Evolutionary conservation across 1,139 yeast species (phyloP).

Genomic region (Komagataea norvegica): DNA sequence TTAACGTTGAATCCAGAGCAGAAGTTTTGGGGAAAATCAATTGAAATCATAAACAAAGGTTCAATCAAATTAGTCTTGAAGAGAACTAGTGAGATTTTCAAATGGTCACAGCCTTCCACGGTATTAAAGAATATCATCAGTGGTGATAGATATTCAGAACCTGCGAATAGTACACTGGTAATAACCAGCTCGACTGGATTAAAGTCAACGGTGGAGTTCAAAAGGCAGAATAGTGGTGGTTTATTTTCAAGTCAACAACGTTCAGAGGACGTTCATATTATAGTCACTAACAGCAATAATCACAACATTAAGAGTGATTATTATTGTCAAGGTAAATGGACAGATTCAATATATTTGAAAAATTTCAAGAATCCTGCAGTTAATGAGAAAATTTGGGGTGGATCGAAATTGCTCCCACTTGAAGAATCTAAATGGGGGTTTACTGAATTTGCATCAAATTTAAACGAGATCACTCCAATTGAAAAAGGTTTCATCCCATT

Average conservation of each 20-base stretch:
- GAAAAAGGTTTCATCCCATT: constrained; percentile 67
- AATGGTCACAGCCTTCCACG: constrained; percentile 81
- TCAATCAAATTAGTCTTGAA: constrained; percentile 50
- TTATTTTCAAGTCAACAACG: constrained; percentile 84
- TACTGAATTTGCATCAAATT: constrained; percentile 72
- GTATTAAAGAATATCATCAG: constrained; percentile 83
- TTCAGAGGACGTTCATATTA: constrained; percentile 69
- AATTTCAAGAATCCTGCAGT: constrained; percentile 28
- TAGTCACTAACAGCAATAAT: constrained; percentile 40
- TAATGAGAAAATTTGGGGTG: constrained; percentile 51
- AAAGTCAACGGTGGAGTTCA: constrained; percentile 68
- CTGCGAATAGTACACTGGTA: constrained; percentile 56
- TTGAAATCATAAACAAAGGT: constrained; percentile 79
- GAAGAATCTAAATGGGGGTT: constrained; percentile 73
- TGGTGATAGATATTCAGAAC: constrained; percentile 95
- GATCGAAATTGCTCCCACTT: constrained; percentile 57
- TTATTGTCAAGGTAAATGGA: constrained; percentile 69
- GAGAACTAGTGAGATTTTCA: constrained; percentile 62
- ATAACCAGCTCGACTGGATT: constrained; percentile 65
- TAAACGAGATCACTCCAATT: constrained; percentile 71
- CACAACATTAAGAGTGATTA: constrained; percentile 14
- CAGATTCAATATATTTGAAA: constrained; percentile 48
- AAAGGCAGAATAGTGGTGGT: constrained; percentile 46
- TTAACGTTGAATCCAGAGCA: constrained; percentile 79
- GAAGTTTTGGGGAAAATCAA: constrained; percentile 92